phyloP scores from a whole-genome alignment of 176 grass and related monocot species.

The Elaeis guineensis region DNA sequence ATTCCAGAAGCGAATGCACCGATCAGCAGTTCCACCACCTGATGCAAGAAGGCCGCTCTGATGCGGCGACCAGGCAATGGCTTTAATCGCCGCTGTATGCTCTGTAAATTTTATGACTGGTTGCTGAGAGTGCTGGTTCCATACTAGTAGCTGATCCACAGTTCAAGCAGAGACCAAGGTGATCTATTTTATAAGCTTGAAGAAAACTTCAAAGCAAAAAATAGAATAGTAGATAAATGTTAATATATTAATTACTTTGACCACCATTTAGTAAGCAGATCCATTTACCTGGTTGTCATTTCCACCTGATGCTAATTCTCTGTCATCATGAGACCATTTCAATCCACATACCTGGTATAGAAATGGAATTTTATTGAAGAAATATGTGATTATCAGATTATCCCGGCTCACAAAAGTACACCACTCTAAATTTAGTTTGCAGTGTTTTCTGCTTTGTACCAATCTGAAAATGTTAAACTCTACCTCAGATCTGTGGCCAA shows the following conservation, averaged over 20 bases:
- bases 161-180: too few species aligned
- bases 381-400: too few species aligned
- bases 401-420: too few species aligned
- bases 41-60: constrained; percentile 85
- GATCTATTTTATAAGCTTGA: too few species aligned
- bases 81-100: constrained; percentile 91
- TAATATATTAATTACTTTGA: too few species aligned
- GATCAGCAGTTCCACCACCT: constrained; percentile 92
- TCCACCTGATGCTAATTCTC: constrained; percentile 88
- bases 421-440: too few species aligned
- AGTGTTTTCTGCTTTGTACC: too few species aligned
- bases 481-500: constrained; percentile 92
- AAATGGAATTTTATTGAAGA: neutral
- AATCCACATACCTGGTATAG: constrained; percentile 67
- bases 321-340: constrained; percentile 96
- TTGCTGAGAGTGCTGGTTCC: constrained; percentile 89
- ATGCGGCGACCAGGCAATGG: constrained; percentile 94
- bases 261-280: too few species aligned
- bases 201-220: too few species aligned
- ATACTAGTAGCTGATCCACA: constrained; percentile 58
- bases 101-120: constrained; percentile 62
- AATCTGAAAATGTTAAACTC: too few species aligned
- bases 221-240: too few species aligned
- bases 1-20: constrained; percentile 95
- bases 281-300: constrained; percentile 69